Conservation (phyloP, 441 rosid species). For the Daphne laureola region DNA sequence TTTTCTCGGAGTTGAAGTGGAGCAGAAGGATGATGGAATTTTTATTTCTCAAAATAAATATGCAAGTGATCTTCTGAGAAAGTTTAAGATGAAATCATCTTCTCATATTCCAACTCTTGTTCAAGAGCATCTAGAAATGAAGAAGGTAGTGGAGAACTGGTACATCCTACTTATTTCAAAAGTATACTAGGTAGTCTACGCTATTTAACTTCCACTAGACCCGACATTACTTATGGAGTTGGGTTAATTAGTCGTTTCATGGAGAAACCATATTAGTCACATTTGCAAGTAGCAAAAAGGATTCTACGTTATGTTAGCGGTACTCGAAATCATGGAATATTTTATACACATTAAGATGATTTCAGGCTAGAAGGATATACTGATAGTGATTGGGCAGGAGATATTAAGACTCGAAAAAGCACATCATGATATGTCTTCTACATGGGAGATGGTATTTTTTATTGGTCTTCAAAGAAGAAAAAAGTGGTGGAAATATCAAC, state of each 20-base stretch:
- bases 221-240: neutral
- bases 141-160: neutral
- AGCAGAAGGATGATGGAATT: neutral
- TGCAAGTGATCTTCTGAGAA: neutral
- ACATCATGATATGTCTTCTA: neutral
- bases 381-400: constrained; percentile 1
- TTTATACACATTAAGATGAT: neutral
- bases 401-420: neutral
- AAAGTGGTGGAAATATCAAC: neutral
- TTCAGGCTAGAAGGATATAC: neutral
- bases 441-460: neutral
- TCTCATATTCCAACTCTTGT: neutral
- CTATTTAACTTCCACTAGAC: neutral
- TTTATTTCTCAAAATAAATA: neutral
- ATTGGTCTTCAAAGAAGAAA: constrained; percentile 1
- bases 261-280: neutral
- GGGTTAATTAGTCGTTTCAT: neutral
- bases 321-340: neutral
- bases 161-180: neutral
- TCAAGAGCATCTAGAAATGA: neutral
- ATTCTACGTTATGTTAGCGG: neutral
- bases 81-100: neutral
- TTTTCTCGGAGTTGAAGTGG: neutral
- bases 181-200: neutral
- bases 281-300: neutral